Evolutionary conservation across 352 stramenopile species (phyloP).

Genomic region (Phytopythium sindhum): DNA sequence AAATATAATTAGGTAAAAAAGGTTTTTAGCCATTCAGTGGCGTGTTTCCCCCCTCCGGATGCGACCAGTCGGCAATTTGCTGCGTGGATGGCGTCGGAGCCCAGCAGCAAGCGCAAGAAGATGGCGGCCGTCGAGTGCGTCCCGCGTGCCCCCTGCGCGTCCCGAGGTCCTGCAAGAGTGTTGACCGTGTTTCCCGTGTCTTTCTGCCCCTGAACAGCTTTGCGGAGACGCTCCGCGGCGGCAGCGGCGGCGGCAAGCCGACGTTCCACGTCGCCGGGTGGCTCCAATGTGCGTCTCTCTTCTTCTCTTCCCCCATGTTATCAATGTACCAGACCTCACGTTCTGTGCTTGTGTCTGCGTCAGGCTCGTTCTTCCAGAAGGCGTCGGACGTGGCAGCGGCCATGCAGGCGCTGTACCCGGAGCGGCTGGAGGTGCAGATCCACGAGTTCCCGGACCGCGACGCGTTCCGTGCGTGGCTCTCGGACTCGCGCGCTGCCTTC

Average conservation of each 20-base stretch:
- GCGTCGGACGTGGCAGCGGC: constrained; percentile 49
- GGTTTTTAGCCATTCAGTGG: too few relatives aligned
- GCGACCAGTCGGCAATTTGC: not conserved
- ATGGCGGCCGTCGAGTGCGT: constrained; percentile 64
- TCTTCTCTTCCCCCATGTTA: not conserved
- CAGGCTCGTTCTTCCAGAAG: constrained; percentile 56
- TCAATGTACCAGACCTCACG: not conserved
- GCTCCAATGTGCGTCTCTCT: constrained; percentile 40
- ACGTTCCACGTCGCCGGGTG: constrained; percentile 75
- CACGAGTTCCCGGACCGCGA: constrained; percentile 61
- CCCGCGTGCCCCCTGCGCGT: not conserved
- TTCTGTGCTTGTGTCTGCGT: not conserved
- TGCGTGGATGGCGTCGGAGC: constrained; percentile 3
- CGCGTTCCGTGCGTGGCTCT: constrained; percentile 56
- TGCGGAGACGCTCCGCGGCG: constrained; percentile 27
- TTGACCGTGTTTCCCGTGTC: not conserved
- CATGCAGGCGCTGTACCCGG: constrained; percentile 67
- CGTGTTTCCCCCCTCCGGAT: too few relatives aligned
- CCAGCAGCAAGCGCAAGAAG: constrained; percentile 18
- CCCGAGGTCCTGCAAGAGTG: not conserved
- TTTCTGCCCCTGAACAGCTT: constrained; percentile 22
- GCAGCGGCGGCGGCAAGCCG: constrained; percentile 18
- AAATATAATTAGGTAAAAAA: not conserved
- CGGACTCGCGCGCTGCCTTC: constrained; percentile 31
- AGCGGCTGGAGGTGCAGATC: constrained; percentile 32